These are phyloP conservation scores for Auricularia sp. DNA, from an alignment of 768 basidiomycete genomes.

Conservation along the genomic window DNA sequence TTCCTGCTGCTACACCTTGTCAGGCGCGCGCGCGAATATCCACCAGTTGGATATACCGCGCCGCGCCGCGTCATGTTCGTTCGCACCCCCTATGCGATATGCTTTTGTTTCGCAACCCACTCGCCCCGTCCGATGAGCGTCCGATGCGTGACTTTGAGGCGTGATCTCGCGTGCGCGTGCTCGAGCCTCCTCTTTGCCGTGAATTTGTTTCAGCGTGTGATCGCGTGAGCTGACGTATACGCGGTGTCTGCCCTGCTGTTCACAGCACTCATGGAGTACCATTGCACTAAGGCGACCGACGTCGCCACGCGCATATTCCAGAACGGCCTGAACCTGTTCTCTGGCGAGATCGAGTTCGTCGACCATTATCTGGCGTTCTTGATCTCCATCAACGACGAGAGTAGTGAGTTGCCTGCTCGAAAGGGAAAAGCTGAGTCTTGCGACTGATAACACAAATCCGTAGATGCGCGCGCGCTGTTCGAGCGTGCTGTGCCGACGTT, in stretches of 20 bases:
- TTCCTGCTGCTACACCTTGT: too few species aligned
- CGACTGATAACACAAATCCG: conserved; percentile 3
- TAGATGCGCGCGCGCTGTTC: conserved; percentile 93
- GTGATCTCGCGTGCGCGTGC: too few species aligned
- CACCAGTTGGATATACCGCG: neutral
- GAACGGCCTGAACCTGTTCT: conserved; percentile 76
- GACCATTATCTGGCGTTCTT: conserved; percentile 86
- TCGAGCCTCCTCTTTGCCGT: too few species aligned
- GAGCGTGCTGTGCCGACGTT: conserved; percentile 79
- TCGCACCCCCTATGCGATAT: neutral
- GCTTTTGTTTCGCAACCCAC: neutral
- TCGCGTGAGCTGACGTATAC: neutral
- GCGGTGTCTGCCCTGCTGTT: neutral
- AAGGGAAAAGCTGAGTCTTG: neutral
- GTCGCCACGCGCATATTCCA: conserved; percentile 91
- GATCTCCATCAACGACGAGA: conserved; percentile 89
- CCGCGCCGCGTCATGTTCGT: neutral
- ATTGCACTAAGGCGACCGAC: conserved; percentile 64
- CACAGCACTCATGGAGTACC: conserved; percentile 89
- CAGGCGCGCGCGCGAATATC: neutral
- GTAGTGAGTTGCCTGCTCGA: conserved; percentile 48
- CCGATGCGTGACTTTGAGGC: too few species aligned
- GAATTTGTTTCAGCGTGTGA: too few species aligned
- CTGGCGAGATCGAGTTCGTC: conserved; percentile 76
- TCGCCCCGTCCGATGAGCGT: too few species aligned